These are phyloP conservation scores for Petunia hybrid DNA, from an alignment of 305 asterid genomes.

Conservation along the genomic window DNA sequence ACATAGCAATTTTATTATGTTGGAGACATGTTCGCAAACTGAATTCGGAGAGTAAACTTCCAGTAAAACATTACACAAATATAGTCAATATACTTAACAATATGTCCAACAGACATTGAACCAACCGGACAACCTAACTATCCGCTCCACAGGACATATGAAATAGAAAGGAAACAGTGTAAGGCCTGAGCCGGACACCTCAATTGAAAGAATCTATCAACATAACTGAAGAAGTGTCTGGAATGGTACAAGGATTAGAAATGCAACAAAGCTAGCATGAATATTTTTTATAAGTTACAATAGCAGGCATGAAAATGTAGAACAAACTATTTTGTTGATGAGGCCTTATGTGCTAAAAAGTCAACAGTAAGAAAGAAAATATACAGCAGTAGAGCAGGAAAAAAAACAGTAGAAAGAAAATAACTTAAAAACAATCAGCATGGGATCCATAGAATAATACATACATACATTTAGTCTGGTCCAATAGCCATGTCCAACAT, in stretches of 20 bases:
- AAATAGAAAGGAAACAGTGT: neutral
- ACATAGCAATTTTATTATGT: neutral
- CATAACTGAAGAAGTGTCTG: conserved; percentile 1
- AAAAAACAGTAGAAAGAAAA: neutral
- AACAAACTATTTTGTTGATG: neutral
- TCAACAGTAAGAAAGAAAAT: neutral
- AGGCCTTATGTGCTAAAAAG: conserved; percentile 7
- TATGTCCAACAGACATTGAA: neutral
- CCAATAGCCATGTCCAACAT: neutral
- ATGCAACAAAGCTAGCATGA: conserved; percentile 14
- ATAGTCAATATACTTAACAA: neutral
- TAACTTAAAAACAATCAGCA: conserved; percentile 5
- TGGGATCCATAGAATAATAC: neutral
- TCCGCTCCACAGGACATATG: neutral
- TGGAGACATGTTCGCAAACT: conserved; percentile 10
- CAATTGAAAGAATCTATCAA: neutral
- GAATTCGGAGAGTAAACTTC: conserved; percentile 9
- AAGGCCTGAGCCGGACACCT: neutral
- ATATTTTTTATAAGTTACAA: neutral
- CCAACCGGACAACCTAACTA: neutral
- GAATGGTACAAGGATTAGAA: conserved; percentile 6
- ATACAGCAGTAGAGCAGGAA: conserved; percentile 3
- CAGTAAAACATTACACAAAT: neutral
- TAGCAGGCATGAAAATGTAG: neutral
- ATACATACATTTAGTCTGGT: neutral